phyloP scores from a whole-genome alignment of 148 eudicot genomes.

The Arbutus unedo region DNA sequence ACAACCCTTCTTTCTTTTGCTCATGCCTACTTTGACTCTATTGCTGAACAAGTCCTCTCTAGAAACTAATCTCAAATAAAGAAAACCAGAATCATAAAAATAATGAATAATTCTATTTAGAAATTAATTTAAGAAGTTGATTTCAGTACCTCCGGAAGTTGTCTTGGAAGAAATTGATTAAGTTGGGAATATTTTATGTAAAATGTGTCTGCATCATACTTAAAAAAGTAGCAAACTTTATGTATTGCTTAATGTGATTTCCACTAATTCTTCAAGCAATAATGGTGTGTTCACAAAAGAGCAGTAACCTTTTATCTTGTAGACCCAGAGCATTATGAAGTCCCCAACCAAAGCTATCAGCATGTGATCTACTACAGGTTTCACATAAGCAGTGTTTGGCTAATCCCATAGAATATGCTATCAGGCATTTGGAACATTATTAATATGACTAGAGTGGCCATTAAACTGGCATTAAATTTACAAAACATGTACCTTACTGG shows the following conservation, averaged over 20 bases:
- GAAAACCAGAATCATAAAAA: no score
- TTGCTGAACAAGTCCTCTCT: no score
- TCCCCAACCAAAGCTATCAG: neutral
- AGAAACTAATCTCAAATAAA: no score
- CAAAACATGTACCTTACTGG: no score
- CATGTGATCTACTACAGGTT: neutral
- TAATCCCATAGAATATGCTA: neutral
- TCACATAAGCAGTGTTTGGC: neutral
- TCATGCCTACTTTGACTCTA: no score
- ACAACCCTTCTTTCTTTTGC: no score
- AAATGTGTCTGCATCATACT: neutral
- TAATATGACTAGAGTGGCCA: no score
- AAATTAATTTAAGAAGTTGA: no score
- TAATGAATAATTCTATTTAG: no score
- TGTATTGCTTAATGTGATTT: neutral
- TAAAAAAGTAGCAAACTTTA: constrained; percentile 5
- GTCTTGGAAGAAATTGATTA: neutral
- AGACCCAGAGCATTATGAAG: neutral
- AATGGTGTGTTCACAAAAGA: neutral
- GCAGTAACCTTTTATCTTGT: constrained; percentile 3
- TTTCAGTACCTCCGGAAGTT: no score
- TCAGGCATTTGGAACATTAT: neutral
- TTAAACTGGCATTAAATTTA: neutral
- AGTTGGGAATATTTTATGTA: neutral
- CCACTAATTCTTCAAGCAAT: constrained; percentile 5